Evolutionary conservation across 2,329 filamentous ascomycete genomes (phyloP).

Genomic region (Claviceps cyperi): DNA sequence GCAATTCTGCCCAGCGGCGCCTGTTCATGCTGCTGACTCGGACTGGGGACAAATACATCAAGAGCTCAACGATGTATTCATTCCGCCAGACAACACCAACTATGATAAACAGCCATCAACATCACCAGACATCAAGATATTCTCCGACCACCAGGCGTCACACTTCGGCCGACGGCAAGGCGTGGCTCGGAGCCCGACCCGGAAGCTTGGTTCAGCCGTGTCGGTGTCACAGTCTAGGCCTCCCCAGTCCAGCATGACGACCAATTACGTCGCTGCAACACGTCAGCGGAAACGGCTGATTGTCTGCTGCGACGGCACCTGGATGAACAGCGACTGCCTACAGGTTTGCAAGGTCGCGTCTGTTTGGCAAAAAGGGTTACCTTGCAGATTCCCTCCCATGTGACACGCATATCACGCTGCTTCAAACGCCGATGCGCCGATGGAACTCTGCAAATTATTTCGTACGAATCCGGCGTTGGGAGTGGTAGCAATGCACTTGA

Average conservation of each 20-base stretch:
- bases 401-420: conserved; percentile 44
- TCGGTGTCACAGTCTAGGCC: background rate
- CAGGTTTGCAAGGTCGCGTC: conserved; percentile 26
- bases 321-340: conserved; percentile 40
- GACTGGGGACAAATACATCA: too few relatives aligned
- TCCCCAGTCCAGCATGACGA: background rate
- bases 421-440: conserved; percentile 37
- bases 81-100: too few relatives aligned
- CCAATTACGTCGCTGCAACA: background rate
- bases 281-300: conserved; percentile 30
- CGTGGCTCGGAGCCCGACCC: background rate
- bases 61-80: too few relatives aligned
- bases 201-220: background rate
- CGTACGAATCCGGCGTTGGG: conserved; percentile 47
- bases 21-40: too few relatives aligned
- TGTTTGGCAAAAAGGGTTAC: conserved; percentile 23
- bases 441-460: conserved; percentile 41
- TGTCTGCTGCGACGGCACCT: conserved; percentile 39
- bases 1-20: background rate
- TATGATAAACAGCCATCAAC: too few relatives aligned
- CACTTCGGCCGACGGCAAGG: background rate
- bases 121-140: background rate
- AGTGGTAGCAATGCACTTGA: conserved; percentile 36
- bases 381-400: conserved; percentile 41
- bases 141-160: background rate